Base-by-base conservation (phyloP, 208 protist genomes). In the Wallacemonas sp. region DNA sequence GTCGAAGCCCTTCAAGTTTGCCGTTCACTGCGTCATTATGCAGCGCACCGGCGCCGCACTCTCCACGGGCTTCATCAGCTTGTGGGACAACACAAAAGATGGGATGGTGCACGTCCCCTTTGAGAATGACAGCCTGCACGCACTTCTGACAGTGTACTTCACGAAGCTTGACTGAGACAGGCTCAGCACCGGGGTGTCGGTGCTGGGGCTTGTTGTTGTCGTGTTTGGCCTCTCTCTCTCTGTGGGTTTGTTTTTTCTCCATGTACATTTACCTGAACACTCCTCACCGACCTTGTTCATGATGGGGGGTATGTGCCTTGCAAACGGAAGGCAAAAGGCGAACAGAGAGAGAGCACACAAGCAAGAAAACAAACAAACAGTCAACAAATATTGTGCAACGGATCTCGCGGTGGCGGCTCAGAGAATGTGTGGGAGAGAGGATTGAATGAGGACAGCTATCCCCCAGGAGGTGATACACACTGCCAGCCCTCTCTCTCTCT, bases 1-100 rank as follows among this genome's bases (percentile, higher is more conserved):
- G 61, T 93, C 95, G 60, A 97, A 96, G 62, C 93, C 93, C 6
- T 98, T 95, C 80, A 98, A 98, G 68, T 98, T 90, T 50, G 66
- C 97, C 22, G 91, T 97, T 21, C 92, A 83, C 37, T 92, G 81
- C 59, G 74, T 92, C 10, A 77, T 98, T 9, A 97, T 94, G 85
- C 93, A 98, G 77, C 85, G 85, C 10, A 97, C 89, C 17, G 95
- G 95, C 1, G 92, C 93, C 2, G 85, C 91, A 4, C 63, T 98
- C 26, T 87, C 95, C 22, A 89, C 80, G 22, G 85, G 92, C 1
- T 95, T 94, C 59, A 92, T 85, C 68, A 90, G 82, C 68, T 78
- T 92, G 26, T 98, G 95, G 94, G 95, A 98, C 76, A 95, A 95
- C 65, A 86, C 90, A 2, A 82, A 89, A 48, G 95, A 98, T 58